These are phyloP conservation scores for Lagerstroemia speciosa DNA, from an alignment of 345 rosid species.

Conservation along the genomic window DNA sequence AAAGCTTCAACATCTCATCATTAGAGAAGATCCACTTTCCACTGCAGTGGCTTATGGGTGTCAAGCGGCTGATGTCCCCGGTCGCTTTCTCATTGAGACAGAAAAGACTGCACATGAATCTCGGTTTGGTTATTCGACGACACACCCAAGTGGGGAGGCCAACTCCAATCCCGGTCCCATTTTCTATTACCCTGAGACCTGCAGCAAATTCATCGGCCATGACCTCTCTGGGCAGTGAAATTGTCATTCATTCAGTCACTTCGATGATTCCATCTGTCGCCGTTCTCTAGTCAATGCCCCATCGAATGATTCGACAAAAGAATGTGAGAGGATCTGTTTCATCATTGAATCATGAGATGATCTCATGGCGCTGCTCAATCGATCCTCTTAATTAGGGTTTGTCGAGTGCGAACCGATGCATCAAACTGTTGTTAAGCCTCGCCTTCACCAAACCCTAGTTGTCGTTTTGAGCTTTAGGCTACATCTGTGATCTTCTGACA, in stretches of 20 bases:
- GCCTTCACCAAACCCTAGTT: background rate
- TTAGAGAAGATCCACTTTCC: slow-evolving; percentile 23
- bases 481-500: background rate
- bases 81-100: slow-evolving; percentile 22
- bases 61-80: slow-evolving; percentile 20
- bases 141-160: slow-evolving; percentile 33
- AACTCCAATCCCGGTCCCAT: slow-evolving; percentile 37
- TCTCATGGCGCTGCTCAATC: background rate
- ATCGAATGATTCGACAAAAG: background rate
- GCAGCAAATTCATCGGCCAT: slow-evolving; percentile 11
- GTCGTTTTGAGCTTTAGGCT: slow-evolving; percentile 1
- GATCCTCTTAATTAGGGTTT: too few species aligned
- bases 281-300: background rate
- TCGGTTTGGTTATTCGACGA: slow-evolving; percentile 17
- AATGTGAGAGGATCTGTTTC: slow-evolving; percentile 7
- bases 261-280: background rate
- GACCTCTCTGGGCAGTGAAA: background rate
- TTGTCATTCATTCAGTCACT: background rate
- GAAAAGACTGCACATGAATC: slow-evolving; percentile 28
- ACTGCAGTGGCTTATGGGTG: slow-evolving; percentile 12
- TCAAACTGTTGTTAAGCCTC: background rate
- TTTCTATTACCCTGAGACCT: slow-evolving; percentile 32
- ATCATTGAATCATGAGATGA: background rate
- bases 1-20: slow-evolving; percentile 17
- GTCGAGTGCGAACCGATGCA: background rate